Base-by-base conservation (phyloP, 495 filamentous ascomycete species). In the Darksidea phi region DNA sequence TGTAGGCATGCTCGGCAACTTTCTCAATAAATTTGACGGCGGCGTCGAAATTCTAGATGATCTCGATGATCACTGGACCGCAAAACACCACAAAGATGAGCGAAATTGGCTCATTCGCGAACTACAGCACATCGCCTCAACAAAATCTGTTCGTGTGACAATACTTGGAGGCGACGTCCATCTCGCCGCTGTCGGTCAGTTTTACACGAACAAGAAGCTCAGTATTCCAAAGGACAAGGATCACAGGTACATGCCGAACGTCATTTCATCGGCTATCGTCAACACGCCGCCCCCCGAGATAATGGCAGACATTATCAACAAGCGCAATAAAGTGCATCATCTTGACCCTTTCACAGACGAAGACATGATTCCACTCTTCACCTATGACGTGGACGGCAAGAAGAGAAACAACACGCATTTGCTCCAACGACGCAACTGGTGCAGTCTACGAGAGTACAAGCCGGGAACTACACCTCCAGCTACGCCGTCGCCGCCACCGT, bases 31-130 rank as follows among this genome's bases (percentile, higher is more conserved):
- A 55, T 90, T 95, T 68, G 92, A 96, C 68, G 92, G 90, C 53
- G 91, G 90, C 43, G 88, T 96, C 6, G 95, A 97, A 73, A 89
- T 98, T 15, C 79, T 95, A 25, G 94, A 97, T 74, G 90, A 95
- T 70, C 77, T 95, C 10, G 88, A 91, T 65, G 94, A 98, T 72
- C 93, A 97, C 70, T 98, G 94, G 94, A 95, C 94, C 2, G 92
- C 94, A 20, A 95, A 89, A 67, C 87, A 91, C 68, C 90, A 96
- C 74, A 97, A 97, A 70, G 73, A 77, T 11, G 94, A 98, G 75
- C 83, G 94, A 28, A 88, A 85, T 63, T 88, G 87, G 77, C 81
- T 97, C 63, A 84, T 98, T 34, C 85, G 93, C 67, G 89, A 95
- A 56, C 79, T 98, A 15, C 94, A 98, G 71, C 87, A 91, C 64